Percentiles rank a stretch among this genome's conserved stretches.
Conservation (phyloP, 768 basidiomycete genomes). For the Dioszegia hungarica region DNA sequence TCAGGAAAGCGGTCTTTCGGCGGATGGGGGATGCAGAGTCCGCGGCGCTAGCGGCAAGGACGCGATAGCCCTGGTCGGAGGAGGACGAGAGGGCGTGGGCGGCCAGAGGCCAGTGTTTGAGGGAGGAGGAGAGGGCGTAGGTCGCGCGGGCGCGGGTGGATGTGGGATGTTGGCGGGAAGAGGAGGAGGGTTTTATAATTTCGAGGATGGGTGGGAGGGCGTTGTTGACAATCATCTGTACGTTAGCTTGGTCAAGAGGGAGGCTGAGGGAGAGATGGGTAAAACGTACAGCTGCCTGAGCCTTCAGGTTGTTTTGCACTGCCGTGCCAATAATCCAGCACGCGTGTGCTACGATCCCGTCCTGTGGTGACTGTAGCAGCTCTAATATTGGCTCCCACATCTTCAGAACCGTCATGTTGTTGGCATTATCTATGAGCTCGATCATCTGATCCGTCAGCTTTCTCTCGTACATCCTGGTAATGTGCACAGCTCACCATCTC, state of each 20-base stretch:
- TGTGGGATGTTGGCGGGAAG: conserved; percentile 19
- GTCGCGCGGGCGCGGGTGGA: conserved; percentile 44
- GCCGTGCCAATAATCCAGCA: conserved; percentile 50
- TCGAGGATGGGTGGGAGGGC: conserved; percentile 41
- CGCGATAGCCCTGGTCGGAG: conserved; percentile 34
- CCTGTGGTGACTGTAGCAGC: conserved; percentile 35
- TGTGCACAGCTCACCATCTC: conserved; percentile 44
- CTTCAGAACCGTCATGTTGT: conserved; percentile 47
- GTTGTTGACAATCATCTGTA: conserved; percentile 42
- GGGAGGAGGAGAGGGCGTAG: conserved; percentile 45
- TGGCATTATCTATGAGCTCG: conserved; percentile 50
- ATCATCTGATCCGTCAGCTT: conserved; percentile 36
- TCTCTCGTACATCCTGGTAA: background rate
- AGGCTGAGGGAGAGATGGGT: background rate
- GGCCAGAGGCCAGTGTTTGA: conserved; percentile 49
- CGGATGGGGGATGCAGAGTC: conserved; percentile 41
- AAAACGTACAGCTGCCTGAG: conserved; percentile 48
- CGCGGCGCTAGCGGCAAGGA: conserved; percentile 29
- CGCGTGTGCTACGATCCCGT: conserved; percentile 39
- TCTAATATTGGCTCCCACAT: conserved; percentile 46
- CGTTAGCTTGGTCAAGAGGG: no score
- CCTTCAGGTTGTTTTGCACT: conserved; percentile 50
- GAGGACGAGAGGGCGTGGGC: conserved; percentile 29
- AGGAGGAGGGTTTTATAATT: conserved; percentile 31
- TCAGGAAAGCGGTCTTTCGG: conserved; percentile 47